Base-by-base conservation (phyloP, 2,329 filamentous ascomycete species). In the Beauveria bassiana region DNA sequence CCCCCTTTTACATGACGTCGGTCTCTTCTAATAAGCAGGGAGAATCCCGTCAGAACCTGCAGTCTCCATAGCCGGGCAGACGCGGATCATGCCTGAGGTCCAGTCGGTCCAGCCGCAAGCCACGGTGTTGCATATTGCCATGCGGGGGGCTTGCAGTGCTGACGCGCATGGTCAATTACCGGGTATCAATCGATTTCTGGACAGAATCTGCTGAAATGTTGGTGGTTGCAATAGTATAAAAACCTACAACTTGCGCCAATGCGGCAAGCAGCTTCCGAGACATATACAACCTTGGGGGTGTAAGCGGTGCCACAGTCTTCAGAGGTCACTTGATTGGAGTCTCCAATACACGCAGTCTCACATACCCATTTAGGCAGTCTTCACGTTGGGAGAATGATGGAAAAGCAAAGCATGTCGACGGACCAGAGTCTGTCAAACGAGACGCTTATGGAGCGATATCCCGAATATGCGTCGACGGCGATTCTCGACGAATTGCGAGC, bases 401-500 rank as follows among this genome's bases (percentile, higher is more conserved):
- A 38, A 24, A 34, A 51, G 24, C 9, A 34, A n/a, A 9, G 16
- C 18, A 18, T 10, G 3, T 40, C 20, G 31, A 42, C 16, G 5
- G 51, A 51, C 31, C 34, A 34, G n/a, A 28, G 40, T 9, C 16
- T 45, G 45, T 22, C 46, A 2, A 12, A 7, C 38, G 28, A 12
- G 26, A 10, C n/a, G 20, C n/a, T 69, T 14, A 28, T 64, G 22
- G 63, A 64, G 22, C 40, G 18, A 9, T 73, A 72, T 47, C 74
- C 74, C 5, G 74, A 75, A 54, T 77, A 77, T 52, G 63, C 34
- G 28, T 59, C 64, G 7, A 76, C 74, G 1, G 54, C 64, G 10
- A 61, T 51, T 2, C 65, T 77, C 4, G 74, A 77, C 59, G 59
- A 64, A 8, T 64, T 75, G 2, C 71, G 73, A 7, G 58, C 52